Base-by-base conservation (phyloP, 176 grass and related monocot genomes). In the Dactylis glomerata region DNA sequence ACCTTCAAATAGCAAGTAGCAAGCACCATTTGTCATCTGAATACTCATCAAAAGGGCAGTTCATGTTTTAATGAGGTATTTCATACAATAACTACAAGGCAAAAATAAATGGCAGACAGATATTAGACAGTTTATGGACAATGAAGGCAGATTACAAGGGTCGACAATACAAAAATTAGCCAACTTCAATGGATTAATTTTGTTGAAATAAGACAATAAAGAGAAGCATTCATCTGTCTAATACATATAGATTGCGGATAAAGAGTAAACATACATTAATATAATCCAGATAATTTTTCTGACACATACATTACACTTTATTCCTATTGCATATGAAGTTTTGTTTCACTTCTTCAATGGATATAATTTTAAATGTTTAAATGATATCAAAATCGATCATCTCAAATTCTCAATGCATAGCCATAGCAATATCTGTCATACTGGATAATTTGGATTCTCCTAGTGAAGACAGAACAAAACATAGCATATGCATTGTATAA, bases 21-120 rank as follows among this genome's bases (percentile, higher is more conserved):
- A 91, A 84, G 68, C 81, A 89, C 84, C 84, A 79, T 93, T 85
- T 85, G 87, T 87, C 74, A 92, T 87, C 92, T 94, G 89, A 92
- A 83, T 30, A 89, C 73, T 79, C 83, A 83, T 75, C 57, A 89
- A 83, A 89, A 86, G n/a, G 57, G 80, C 38, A 51, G 5, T 85
- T 77, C 77, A 85, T 85, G 81, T 58, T 82, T 88, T 72, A 85
- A 91, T 52, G 16, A 78, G 65, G 36, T 56, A 83, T 80, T 63
- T 67, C 14, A 82, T 82, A 75, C 40, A 77, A 82, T 23, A 68
- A 56, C 30, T 75, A 59, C 8, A 83, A 79, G 17, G 23, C 19
- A 51, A 5, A 75, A 73, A 87, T 9, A 72, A 76, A 81, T 31
- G 47, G 1, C 74, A 87, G 11, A 67, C 24, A 65, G 47, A 55